Conservation (phyloP, 495 filamentous ascomycete genomes). For the Aspergillus sparsus region DNA sequence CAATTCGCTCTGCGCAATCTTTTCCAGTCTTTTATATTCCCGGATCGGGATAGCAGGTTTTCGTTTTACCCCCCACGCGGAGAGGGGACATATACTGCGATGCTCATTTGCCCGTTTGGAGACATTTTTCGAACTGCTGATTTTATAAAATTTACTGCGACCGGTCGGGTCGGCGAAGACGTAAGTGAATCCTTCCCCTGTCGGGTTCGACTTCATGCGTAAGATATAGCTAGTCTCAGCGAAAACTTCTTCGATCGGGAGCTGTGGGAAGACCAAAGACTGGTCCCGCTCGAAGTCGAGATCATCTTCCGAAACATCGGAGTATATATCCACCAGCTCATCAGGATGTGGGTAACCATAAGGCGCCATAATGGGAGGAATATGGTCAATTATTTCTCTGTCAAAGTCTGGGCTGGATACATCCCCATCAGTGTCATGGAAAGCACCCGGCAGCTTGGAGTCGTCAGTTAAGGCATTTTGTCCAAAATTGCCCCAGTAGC, state of each 20-base stretch:
- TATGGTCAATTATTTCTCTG: slow-evolving; percentile 5
- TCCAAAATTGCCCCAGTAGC: slow-evolving; percentile 13
- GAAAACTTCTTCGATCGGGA: slow-evolving; percentile 16
- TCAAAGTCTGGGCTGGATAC: not conserved
- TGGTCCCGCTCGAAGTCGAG: slow-evolving; percentile 10
- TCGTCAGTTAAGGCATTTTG: not conserved
- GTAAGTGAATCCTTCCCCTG: slow-evolving; percentile 16
- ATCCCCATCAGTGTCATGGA: slow-evolving; percentile 11
- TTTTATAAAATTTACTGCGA: slow-evolving; percentile 19
- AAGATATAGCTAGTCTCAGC: slow-evolving; percentile 12
- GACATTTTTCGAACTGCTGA: slow-evolving; percentile 40
- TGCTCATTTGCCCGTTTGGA: slow-evolving; percentile 16
- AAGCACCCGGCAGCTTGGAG: slow-evolving; percentile 14
- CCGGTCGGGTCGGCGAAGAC: slow-evolving; percentile 18
- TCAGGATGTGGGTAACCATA: slow-evolving; percentile 8
- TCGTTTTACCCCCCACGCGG: slow-evolving; percentile 5
- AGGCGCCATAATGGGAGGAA: slow-evolving; percentile 3
- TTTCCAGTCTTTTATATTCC: slow-evolving; percentile 20
- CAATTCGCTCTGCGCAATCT: slow-evolving; percentile 17
- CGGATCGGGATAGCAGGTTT: slow-evolving; percentile 6
- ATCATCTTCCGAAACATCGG: slow-evolving; percentile 12
- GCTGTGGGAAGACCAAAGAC: slow-evolving; percentile 10
- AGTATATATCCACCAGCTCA: slow-evolving; percentile 14
- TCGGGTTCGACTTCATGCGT: slow-evolving; percentile 11
- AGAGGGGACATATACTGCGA: slow-evolving; percentile 14